These are phyloP conservation scores for Fusarium dimerum DNA, from an alignment of 2,329 filamentous ascomycete genomes.

Conservation along the genomic window DNA sequence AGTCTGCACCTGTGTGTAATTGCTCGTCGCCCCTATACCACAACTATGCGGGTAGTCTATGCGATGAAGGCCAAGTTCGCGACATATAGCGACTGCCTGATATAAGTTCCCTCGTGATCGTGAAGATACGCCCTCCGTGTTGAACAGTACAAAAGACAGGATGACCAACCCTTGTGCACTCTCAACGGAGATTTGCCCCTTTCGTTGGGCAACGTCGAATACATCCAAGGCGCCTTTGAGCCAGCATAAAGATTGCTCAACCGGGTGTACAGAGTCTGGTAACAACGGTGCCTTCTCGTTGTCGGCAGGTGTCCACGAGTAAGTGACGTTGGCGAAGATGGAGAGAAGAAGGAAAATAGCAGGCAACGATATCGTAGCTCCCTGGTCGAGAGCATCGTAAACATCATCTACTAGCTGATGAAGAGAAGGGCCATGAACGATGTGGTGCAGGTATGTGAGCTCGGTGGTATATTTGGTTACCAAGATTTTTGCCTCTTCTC, in stretches of 20 bases:
- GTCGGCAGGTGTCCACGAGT: constrained; percentile 31
- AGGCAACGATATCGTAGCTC: constrained; percentile 23
- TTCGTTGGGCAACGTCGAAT: constrained; percentile 36
- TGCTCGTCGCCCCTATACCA: constrained; percentile 19
- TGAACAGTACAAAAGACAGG: constrained; percentile 40
- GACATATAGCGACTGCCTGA: constrained; percentile 19
- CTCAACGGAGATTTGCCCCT: constrained; percentile 33
- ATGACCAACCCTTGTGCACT: constrained; percentile 40
- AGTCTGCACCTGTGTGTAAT: constrained; percentile 25
- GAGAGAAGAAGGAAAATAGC: constrained; percentile 30
- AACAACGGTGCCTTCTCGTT: constrained; percentile 31
- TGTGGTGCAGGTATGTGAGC: constrained; percentile 35
- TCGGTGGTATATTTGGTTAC: constrained; percentile 33
- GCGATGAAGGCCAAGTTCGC: constrained; percentile 39
- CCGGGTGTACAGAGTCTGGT: constrained; percentile 28
- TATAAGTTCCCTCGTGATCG: constrained; percentile 15
- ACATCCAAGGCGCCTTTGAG: constrained; percentile 37
- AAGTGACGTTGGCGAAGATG: constrained; percentile 34
- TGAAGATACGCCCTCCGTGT: constrained; percentile 31
- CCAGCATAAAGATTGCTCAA: constrained; percentile 34
- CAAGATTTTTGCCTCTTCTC: constrained; percentile 33
- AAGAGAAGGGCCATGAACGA: constrained; percentile 33
- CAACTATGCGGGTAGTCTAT: constrained; percentile 36
- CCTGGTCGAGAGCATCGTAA: constrained; percentile 32
- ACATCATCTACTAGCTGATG: constrained; percentile 31